Percentiles rank a stretch among this genome's conserved stretches.
Conservation (phyloP, 257 asterid genomes). For the Fraxinus anomala region DNA sequence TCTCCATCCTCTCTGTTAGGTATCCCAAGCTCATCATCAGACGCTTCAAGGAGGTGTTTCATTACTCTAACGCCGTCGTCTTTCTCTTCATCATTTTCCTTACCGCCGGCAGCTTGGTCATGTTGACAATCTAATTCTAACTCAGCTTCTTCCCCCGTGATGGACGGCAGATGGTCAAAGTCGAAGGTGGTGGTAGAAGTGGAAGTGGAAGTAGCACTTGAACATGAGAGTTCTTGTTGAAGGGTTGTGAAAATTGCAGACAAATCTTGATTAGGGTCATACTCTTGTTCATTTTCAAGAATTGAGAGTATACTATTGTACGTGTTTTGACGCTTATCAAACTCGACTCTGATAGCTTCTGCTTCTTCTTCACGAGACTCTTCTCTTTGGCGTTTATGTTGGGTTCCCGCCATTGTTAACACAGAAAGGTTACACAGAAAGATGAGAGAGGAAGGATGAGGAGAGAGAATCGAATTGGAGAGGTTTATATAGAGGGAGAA, state of each 20-base stretch:
- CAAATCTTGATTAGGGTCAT: constrained; percentile 38
- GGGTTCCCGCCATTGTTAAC: constrained; percentile 51
- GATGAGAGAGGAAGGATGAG: constrained; percentile 38
- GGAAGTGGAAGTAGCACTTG: constrained; percentile 14
- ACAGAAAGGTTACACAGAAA: constrained; percentile 10
- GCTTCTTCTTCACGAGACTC: constrained; percentile 15
- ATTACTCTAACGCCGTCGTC: constrained; percentile 51
- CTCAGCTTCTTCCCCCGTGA: constrained; percentile 13
- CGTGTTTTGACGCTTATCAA: constrained; percentile 55
- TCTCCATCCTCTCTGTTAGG: constrained; percentile 37
- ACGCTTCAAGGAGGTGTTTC: constrained; percentile 83
- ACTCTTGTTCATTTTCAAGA: constrained; percentile 60
- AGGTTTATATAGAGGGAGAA: constrained; percentile 52
- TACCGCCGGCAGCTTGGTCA: constrained; percentile 9
- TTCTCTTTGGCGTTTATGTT: constrained; percentile 60
- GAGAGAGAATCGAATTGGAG: constrained; percentile 57
- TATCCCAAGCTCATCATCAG: constrained; percentile 86
- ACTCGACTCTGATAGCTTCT: constrained; percentile 2
- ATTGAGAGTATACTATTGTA: constrained; percentile 50
- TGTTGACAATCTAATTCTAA: neutral
- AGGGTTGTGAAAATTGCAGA: constrained; percentile 58
- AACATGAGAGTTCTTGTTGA: constrained; percentile 46
- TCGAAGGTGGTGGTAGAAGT: constrained; percentile 21
- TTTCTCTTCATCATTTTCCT: constrained; percentile 27
- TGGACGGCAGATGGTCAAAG: constrained; percentile 27